Percentiles rank a stretch among this genome's conserved stretches.
Evolutionary conservation across 345 rosid genomes (phyloP).

Genomic region (Hypericum perforatum): DNA sequence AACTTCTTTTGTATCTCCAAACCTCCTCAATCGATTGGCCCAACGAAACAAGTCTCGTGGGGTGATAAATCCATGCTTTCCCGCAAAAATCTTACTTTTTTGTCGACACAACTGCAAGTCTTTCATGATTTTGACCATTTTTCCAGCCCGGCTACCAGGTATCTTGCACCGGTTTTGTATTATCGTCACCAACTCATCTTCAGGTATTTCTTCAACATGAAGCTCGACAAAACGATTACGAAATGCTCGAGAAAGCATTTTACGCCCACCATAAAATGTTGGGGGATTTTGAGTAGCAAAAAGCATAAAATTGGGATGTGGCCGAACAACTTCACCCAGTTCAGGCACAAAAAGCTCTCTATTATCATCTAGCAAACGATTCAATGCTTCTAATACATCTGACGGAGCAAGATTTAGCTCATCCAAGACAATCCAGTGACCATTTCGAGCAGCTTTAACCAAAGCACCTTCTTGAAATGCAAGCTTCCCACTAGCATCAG

Average conservation of each 20-base stretch:
- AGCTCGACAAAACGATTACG: slow-evolving; percentile 97
- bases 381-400: slow-evolving; percentile 90
- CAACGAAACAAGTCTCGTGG: slow-evolving; percentile 95
- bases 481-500: slow-evolving; percentile 77
- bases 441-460: slow-evolving; percentile 86
- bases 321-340: slow-evolving; percentile 53
- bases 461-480: slow-evolving; percentile 85
- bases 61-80: slow-evolving; percentile 96
- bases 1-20: slow-evolving; percentile 62
- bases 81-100: slow-evolving; percentile 92
- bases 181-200: slow-evolving; percentile 65
- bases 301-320: slow-evolving; percentile 93
- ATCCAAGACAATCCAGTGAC: slow-evolving; percentile 91
- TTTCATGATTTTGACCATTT: slow-evolving; percentile 89
- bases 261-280: slow-evolving; percentile 85
- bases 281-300: slow-evolving; percentile 99
- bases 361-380: slow-evolving; percentile 88
- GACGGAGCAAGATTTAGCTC: slow-evolving; percentile 96
- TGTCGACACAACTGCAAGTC: slow-evolving; percentile 86
- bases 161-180: slow-evolving; percentile 55
- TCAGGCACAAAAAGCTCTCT: slow-evolving; percentile 95
- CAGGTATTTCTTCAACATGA: slow-evolving; percentile 96
- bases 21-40: slow-evolving; percentile 73
- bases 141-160: slow-evolving; percentile 61
- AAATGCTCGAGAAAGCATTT: slow-evolving; percentile 93